Conservation (phyloP, 129 eudicot genomes). For the Erigeron canadensis region DNA sequence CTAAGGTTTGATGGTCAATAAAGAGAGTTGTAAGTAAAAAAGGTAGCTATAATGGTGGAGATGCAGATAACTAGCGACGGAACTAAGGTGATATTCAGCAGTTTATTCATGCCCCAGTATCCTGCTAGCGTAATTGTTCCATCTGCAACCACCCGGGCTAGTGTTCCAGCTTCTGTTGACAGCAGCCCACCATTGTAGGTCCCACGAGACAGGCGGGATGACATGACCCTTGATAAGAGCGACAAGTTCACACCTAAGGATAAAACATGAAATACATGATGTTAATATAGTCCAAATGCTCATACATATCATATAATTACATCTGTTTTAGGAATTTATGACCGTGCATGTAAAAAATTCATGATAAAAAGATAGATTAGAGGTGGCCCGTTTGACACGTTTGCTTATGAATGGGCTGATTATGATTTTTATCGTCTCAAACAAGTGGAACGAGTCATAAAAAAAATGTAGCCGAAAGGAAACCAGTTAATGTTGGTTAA, state of each 20-base stretch:
- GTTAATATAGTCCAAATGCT: not conserved
- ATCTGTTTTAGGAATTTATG: not conserved
- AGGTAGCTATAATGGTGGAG: constrained; percentile 59
- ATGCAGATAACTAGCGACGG: constrained; percentile 63
- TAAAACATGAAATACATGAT: constrained; percentile 5
- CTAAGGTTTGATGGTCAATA: constrained; percentile 30
- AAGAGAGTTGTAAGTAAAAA: constrained; percentile 62
- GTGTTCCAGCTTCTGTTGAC: constrained; percentile 80
- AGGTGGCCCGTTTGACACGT: not conserved
- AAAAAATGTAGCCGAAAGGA: too few relatives aligned
- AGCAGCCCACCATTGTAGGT: constrained; percentile 79
- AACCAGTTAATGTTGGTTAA: not conserved
- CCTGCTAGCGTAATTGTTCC: constrained; percentile 70
- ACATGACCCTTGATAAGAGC: constrained; percentile 75
- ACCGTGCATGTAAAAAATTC: not conserved
- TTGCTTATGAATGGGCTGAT: not conserved
- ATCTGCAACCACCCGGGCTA: constrained; percentile 81
- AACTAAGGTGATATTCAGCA: constrained; percentile 58
- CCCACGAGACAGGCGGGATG: constrained; percentile 66
- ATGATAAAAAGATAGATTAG: not conserved
- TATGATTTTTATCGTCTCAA: too few relatives aligned
- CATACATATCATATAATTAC: not conserved
- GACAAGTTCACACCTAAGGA: constrained; percentile 68
- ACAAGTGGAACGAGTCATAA: too few relatives aligned
- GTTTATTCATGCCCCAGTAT: constrained; percentile 62